Base-by-base conservation (phyloP, 1,139 yeast genomes). In the Debaryomyces sp. region DNA sequence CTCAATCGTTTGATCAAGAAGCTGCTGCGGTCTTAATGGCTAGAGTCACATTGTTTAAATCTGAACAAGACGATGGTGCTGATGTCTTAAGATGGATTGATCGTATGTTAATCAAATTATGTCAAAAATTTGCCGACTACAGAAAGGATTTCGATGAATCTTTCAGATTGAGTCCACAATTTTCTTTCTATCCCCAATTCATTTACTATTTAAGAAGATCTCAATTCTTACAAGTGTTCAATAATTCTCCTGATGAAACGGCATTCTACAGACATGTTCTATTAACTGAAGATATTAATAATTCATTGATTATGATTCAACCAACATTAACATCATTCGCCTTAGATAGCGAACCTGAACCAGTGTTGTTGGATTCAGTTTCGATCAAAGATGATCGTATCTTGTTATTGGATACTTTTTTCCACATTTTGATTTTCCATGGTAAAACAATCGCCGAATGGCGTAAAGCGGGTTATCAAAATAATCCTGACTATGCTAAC, bases 11-110 rank as follows among this genome's bases (percentile, higher is more conserved):
- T 68, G 99, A 94, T 70, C 99, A 95, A 74, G 99, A 94, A 69
- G 97, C 98, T 17, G 97, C 99, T 9, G 97, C 98, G 7, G 98
- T 92, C 1, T 77, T 94, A 55, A 89, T 92, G 91, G 88, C 98
- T 1, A 81, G 99, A 66, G 85, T 94, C 50, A 96, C 97, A 5
- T 91, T 94, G 46, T 88, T 82, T 77, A 94, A 89, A 73, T 84
- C 94, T 41, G 92, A 94, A 71, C 88, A 83, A 59, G 81, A 75
- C 51, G 81, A 77, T 54, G 81, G 80, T 13, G 81, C 81, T 15
- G 81, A 77, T 57, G 81, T 77, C 5, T 71, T 77, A 54, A 68
- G 81, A 58, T 77, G 81, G 81, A 73, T 77, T 46, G 81, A 77
- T 59, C 70, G 81, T 48, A 76, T 75, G 77, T 69, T 77, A 59